Evolutionary conservation across 805 yeast genomes (phyloP).

Genomic region (Ogataea ganodermae): DNA sequence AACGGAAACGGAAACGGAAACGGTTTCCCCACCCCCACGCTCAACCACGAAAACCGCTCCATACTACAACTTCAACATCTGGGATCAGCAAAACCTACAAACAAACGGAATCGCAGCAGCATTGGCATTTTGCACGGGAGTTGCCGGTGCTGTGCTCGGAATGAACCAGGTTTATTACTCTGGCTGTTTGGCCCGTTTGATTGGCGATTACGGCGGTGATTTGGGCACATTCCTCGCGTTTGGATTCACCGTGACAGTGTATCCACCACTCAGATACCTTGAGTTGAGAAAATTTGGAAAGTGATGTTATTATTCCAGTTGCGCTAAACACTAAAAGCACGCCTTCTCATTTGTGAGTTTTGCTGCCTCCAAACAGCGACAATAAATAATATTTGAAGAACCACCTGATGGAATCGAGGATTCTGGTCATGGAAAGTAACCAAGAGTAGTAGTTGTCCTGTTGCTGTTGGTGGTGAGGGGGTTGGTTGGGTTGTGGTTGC

Average conservation of each 20-base stretch:
- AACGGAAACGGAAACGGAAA: slow-evolving; percentile 11
- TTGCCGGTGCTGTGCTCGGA: slow-evolving; percentile 81
- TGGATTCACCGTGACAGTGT: slow-evolving; percentile 66
- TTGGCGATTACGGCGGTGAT: slow-evolving; percentile 76
- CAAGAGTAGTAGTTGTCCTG: slow-evolving; percentile 20
- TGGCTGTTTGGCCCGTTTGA: slow-evolving; percentile 67
- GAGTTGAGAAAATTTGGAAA: slow-evolving; percentile 60
- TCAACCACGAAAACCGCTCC: slow-evolving; percentile 28
- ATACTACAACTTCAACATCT: slow-evolving; percentile 69
- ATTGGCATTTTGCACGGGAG: slow-evolving; percentile 65
- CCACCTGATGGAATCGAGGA: slow-evolving; percentile 23
- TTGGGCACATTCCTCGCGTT: slow-evolving; percentile 78
- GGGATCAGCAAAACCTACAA: slow-evolving; percentile 63
- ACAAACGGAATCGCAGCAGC: slow-evolving; percentile 76
- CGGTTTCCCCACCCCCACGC: slow-evolving; percentile 12
- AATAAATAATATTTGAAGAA: slow-evolving; percentile 24
- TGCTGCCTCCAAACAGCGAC: slow-evolving; percentile 16
- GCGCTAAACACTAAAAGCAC: no score
- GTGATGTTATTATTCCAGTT: slow-evolving; percentile 17
- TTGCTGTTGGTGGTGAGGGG: not conserved
- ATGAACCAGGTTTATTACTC: slow-evolving; percentile 86
- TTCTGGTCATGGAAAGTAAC: slow-evolving; percentile 17
- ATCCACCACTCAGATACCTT: slow-evolving; percentile 63
- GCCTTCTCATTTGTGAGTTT: slow-evolving; percentile 1
- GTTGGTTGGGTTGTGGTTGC: not conserved